phyloP scores from a whole-genome alignment of 2,329 filamentous ascomycete species.

The Phaeosphaeria sp. region DNA sequence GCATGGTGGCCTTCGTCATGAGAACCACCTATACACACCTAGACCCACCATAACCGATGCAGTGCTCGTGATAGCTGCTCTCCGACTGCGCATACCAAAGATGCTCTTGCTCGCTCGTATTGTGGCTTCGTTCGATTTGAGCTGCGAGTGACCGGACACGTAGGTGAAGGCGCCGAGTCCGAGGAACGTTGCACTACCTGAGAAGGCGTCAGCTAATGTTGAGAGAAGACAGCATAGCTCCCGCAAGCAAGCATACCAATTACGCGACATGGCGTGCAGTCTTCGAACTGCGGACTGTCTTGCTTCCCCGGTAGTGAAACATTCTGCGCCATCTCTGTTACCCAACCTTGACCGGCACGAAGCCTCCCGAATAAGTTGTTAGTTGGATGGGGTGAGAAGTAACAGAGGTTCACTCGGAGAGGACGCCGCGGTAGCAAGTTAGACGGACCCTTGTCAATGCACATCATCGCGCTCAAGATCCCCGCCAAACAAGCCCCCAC shows the following conservation, averaged over 20 bases:
- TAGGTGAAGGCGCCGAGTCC: slow-evolving; percentile 57
- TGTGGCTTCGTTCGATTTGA: slow-evolving; percentile 48
- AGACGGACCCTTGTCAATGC: slow-evolving; percentile 7
- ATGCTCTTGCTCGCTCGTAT: slow-evolving; percentile 51
- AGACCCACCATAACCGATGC: slow-evolving; percentile 51
- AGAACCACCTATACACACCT: slow-evolving; percentile 53
- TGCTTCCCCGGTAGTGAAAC: slow-evolving; percentile 33
- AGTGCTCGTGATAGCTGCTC: slow-evolving; percentile 50
- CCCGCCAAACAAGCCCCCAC: slow-evolving; percentile 35
- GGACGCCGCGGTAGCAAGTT: background rate
- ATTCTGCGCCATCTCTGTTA: slow-evolving; percentile 4
- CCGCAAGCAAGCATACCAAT: slow-evolving; percentile 62
- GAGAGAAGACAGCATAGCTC: background rate
- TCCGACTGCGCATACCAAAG: slow-evolving; percentile 51
- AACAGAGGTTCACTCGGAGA: background rate
- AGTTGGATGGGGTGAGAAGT: background rate
- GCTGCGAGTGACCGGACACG: slow-evolving; percentile 54
- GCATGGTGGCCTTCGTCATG: slow-evolving; percentile 11
- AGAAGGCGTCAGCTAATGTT: background rate
- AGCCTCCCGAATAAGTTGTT: background rate
- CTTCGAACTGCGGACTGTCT: slow-evolving; percentile 53
- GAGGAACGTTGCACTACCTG: slow-evolving; percentile 55
- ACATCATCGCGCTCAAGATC: slow-evolving; percentile 17
- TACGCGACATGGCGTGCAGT: slow-evolving; percentile 75
- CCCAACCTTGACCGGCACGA: background rate